Conservation (phyloP, 2,329 filamentous ascomycete genomes). For the Claviceps lovelessii region DNA sequence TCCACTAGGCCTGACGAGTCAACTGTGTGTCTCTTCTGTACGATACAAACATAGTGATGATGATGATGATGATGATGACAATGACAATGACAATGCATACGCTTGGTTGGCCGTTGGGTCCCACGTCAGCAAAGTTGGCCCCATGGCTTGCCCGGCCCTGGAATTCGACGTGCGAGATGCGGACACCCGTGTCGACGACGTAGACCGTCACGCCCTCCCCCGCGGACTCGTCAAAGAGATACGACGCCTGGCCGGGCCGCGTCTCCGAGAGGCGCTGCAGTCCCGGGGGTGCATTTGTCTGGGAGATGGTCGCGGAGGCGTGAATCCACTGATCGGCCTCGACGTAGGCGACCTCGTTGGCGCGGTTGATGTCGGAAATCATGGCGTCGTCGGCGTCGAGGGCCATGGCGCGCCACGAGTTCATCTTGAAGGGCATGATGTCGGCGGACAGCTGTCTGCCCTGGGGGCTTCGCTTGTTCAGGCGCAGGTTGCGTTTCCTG, state of each 20-base stretch:
- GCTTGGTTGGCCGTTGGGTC: slow-evolving; percentile 15
- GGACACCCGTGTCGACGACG: slow-evolving; percentile 52
- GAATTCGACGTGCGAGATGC: slow-evolving; percentile 39
- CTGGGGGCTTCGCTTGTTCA: slow-evolving; percentile 34
- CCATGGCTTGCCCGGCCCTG: slow-evolving; percentile 39
- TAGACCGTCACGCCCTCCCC: slow-evolving; percentile 46
- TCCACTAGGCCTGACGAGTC: background rate
- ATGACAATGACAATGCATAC: slow-evolving; percentile 20
- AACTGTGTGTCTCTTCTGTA: background rate
- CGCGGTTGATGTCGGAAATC: slow-evolving; percentile 33
- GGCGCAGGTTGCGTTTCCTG: slow-evolving; percentile 35
- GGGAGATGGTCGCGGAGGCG: slow-evolving; percentile 28
- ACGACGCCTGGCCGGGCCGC: slow-evolving; percentile 15
- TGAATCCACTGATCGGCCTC: slow-evolving; percentile 39
- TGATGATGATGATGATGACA: background rate
- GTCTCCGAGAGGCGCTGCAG: slow-evolving; percentile 38
- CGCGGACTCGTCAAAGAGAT: slow-evolving; percentile 36
- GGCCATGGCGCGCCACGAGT: slow-evolving; percentile 37
- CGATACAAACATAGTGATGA: background rate
- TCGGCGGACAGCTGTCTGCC: slow-evolving; percentile 34
- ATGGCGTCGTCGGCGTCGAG: slow-evolving; percentile 37
- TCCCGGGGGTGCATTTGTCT: slow-evolving; percentile 39
- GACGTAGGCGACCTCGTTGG: slow-evolving; percentile 36
- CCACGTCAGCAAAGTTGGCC: slow-evolving; percentile 32
- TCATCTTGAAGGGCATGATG: slow-evolving; percentile 32